A percentile compares a stretch with the other conserved stretches of the same genome.
phyloP scores from a whole-genome alignment of 2,329 filamentous ascomycete genomes.

The Beauveria medogensis region DNA sequence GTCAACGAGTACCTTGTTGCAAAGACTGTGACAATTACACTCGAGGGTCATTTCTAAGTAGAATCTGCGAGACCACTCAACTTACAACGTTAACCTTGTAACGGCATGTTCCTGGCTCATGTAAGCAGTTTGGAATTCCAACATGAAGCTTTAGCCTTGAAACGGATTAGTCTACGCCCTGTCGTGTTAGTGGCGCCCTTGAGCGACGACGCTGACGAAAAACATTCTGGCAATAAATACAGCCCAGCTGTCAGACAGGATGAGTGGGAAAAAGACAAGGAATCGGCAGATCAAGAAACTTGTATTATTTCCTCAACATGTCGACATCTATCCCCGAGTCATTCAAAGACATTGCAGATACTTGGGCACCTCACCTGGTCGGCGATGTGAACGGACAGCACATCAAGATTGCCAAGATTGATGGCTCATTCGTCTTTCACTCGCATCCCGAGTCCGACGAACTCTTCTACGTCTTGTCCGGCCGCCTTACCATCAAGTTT shows the following conservation, averaged over 20 bases:
- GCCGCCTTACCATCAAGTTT: slow-evolving; percentile 26
- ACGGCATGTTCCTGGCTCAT: background rate
- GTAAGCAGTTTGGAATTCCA: background rate
- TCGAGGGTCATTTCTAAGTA: slow-evolving; percentile 29
- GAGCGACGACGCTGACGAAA: background rate
- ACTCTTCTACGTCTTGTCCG: slow-evolving; percentile 30
- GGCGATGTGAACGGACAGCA: slow-evolving; percentile 29
- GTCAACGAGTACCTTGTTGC: slow-evolving; percentile 38
- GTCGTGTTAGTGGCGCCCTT: background rate
- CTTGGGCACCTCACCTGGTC: slow-evolving; percentile 25
- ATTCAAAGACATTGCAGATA: slow-evolving; percentile 21
- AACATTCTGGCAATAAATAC: background rate
- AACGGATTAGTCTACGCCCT: background rate
- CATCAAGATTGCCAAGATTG: slow-evolving; percentile 31
- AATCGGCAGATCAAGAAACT: background rate
- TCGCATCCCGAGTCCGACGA: slow-evolving; percentile 33
- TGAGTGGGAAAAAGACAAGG: background rate
- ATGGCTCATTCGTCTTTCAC: slow-evolving; percentile 33
- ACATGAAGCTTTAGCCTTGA: background rate
- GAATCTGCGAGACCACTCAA: too few relatives aligned
- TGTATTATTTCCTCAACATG: background rate
- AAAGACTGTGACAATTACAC: slow-evolving; percentile 36
- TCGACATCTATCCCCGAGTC: slow-evolving; percentile 18
- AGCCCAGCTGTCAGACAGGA: background rate
- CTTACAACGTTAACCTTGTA: too few relatives aligned